Evolutionary conservation across 441 rosid species (phyloP).

Genomic region (Jatropha podagrica): DNA sequence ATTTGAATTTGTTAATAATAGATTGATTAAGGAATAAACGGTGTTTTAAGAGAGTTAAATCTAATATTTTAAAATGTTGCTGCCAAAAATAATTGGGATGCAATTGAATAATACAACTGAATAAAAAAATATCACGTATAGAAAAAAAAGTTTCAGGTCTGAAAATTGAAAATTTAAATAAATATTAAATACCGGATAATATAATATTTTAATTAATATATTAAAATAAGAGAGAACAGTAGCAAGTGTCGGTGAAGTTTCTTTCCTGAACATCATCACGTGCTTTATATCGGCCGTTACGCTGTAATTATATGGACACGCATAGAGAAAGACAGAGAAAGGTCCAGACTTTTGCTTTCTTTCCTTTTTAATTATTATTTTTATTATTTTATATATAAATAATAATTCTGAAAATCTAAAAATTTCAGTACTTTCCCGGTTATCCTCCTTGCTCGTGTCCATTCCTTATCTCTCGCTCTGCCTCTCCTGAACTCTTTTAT

Average conservation of each 20-base stretch:
- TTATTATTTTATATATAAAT: not conserved
- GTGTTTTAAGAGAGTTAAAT: too few relatives aligned
- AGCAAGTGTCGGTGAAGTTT: slow-evolving; percentile 20
- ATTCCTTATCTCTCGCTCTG: slow-evolving; percentile 14
- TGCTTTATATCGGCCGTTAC: slow-evolving; percentile 7
- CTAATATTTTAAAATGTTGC: too few relatives aligned
- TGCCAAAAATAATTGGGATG: too few relatives aligned
- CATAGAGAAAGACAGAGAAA: not conserved
- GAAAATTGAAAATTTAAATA: too few relatives aligned
- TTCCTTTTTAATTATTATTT: not conserved
- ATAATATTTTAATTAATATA: not conserved
- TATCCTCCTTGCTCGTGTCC: slow-evolving; percentile 15
- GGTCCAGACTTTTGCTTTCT: not conserved
- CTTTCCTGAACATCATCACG: slow-evolving; percentile 13
- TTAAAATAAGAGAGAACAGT: not conserved
- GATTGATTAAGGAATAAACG: too few relatives aligned
- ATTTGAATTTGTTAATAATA: too few relatives aligned
- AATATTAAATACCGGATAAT: too few relatives aligned
- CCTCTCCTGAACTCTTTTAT: not conserved
- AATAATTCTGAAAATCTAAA: not conserved
- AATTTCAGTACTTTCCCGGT: not conserved
- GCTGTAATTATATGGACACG: slow-evolving; percentile 10
- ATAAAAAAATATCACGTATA: too few relatives aligned
- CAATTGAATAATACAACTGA: too few relatives aligned
- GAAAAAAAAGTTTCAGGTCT: too few relatives aligned